Base-by-base conservation (phyloP, 73 alveolate species). In the Paramecium pentaurelia region DNA sequence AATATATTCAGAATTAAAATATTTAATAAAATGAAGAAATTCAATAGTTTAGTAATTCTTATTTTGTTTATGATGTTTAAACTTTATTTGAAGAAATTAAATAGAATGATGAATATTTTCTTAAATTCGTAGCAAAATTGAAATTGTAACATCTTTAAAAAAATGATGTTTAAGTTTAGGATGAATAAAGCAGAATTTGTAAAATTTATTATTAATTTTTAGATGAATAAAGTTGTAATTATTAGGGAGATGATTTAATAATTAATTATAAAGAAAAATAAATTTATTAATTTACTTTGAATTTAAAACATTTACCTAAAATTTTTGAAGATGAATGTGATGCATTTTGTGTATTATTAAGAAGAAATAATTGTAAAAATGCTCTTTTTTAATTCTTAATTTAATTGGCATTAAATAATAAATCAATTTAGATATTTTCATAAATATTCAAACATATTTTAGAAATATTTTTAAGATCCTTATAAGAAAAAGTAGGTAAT, bases 161-260 rank as follows among this genome's bases (percentile, higher is more conserved):
- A 38, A 10, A 80, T 10, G 4, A n/a, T 18, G 1, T 9, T 34
- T 32, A 10, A 20, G 2, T 14, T 1, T 6, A 45, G 18, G 60
- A 37, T 14, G 87, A 40, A 25, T 25, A 25, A 45, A 45, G 91
- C 75, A 44, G n/a, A 45, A 42, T 80, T 25, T 80, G 91, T 80
- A 80, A 42, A 4, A n/a, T 34, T 32, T 40, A n/a, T 25, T 34
- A n/a, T 44, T 37, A 32, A 42, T 80, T 1, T 27, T 32, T 80
- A 80, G 91, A 80, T 80, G 91, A 80, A 27, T 28, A 22, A 27
- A 12, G 77, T 25, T 80, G 91, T 80, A 47, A 14, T 44, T 80
- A 80, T 80, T 45, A 32, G 16, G 59, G 30, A 14, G 91, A 80
- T 80, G 91, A 80, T 45, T 32, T 80, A 22, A 80, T 80, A 5